Evolutionary conservation across 345 rosid species (phyloP).

Genomic region (Eucalyptus cloeziana): DNA sequence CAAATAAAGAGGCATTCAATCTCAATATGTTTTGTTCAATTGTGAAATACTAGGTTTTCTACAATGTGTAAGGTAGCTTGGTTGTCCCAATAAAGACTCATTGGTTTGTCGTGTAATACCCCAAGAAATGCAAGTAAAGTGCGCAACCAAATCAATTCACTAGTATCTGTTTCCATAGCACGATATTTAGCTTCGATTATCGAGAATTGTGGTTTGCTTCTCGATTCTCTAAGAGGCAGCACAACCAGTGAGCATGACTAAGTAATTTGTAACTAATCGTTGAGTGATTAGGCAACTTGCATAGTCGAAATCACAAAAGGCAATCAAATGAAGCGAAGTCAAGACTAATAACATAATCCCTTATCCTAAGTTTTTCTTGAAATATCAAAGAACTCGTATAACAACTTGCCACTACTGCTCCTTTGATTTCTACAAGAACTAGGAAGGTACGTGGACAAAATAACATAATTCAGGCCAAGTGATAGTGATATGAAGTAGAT

Average conservation of each 20-base stretch:
- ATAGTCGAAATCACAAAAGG: not conserved
- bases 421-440: not conserved
- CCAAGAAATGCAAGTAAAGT: no score
- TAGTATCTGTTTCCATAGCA: no score
- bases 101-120: no score
- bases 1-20: no score
- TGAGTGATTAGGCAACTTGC: not conserved
- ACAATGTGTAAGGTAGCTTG: no score
- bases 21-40: no score
- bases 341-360: not conserved
- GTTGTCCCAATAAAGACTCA: no score
- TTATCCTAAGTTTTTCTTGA: not conserved
- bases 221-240: no score
- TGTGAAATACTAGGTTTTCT: no score
- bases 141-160: no score
- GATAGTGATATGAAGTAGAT: not conserved
- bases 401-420: accelerated
- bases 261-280: not conserved
- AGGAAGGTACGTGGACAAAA: not conserved
- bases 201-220: no score
- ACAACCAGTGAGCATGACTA: not conserved
- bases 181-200: no score
- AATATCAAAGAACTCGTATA: not conserved
- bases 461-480: not conserved
- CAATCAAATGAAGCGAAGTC: not conserved